These are phyloP conservation scores for Chalaropsis thielavioides DNA, from an alignment of 2,329 filamentous ascomycete species.

Conservation along the genomic window DNA sequence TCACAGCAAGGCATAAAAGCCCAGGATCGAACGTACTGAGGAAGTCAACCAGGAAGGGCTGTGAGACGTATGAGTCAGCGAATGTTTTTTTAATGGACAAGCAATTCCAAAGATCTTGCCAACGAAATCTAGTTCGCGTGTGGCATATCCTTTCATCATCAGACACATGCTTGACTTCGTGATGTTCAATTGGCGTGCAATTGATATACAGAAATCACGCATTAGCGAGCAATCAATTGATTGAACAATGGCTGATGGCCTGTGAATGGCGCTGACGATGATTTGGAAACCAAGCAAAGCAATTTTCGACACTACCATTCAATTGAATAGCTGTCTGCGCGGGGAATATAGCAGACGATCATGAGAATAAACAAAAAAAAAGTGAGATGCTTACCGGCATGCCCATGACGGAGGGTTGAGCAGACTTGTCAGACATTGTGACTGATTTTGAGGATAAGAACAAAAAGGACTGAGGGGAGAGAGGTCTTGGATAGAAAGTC, in stretches of 20 bases:
- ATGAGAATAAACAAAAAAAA: background rate
- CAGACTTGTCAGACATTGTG: constrained; percentile 18
- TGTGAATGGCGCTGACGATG: background rate
- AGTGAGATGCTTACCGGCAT: constrained; percentile 16
- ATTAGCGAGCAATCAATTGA: background rate
- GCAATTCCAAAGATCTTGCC: too few species aligned
- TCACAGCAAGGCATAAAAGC: background rate
- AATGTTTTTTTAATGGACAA: background rate
- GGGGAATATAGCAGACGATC: background rate
- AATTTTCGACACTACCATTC: background rate
- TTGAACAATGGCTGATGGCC: background rate
- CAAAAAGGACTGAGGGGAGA: constrained; percentile 18
- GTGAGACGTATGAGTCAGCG: background rate
- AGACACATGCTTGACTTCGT: background rate
- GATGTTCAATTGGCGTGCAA: background rate
- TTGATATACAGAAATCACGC: background rate
- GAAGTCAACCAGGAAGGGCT: constrained; percentile 97
- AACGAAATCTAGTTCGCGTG: background rate
- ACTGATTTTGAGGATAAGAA: constrained; percentile 12
- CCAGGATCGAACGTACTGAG: constrained; percentile 64
- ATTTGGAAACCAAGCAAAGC: background rate
- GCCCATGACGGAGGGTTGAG: constrained; percentile 17
- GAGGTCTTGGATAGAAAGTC: constrained; percentile 18
- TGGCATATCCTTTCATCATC: background rate
- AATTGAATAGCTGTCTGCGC: background rate